Conservation (phyloP, 2,329 filamentous ascomycete genomes). For the Fusarium veterinarium region DNA sequence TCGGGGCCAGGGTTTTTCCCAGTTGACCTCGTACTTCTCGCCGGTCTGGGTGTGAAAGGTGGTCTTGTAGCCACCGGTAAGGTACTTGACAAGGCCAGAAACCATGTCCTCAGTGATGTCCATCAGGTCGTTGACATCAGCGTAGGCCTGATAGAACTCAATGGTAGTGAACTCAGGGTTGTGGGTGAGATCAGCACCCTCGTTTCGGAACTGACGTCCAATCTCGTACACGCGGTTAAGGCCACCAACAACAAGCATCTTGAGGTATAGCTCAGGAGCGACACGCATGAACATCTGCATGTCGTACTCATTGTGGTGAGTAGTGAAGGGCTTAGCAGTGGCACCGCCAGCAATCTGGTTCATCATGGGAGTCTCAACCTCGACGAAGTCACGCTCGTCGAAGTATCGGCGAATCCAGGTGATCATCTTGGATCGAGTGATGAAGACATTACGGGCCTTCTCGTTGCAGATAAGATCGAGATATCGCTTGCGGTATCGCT, state of each 20-base stretch:
- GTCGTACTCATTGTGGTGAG: slow-evolving; percentile 94
- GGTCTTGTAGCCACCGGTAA: slow-evolving; percentile 88
- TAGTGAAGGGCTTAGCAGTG: slow-evolving; percentile 92
- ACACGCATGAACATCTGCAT: slow-evolving; percentile 96
- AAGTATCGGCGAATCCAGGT: slow-evolving; percentile 90
- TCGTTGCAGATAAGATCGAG: slow-evolving; percentile 98
- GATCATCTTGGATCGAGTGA: slow-evolving; percentile 88
- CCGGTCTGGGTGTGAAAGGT: slow-evolving; percentile 88
- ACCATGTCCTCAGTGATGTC: slow-evolving; percentile 93
- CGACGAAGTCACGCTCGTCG: slow-evolving; percentile 86
- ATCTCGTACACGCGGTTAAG: slow-evolving; percentile 96
- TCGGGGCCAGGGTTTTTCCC: slow-evolving; percentile 92
- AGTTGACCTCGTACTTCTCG: slow-evolving; percentile 92
- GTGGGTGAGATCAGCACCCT: slow-evolving; percentile 79
- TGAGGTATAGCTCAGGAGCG: slow-evolving; percentile 94
- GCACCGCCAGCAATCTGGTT: slow-evolving; percentile 95
- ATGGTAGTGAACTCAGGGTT: slow-evolving; percentile 98
- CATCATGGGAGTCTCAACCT: slow-evolving; percentile 98
- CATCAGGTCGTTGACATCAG: slow-evolving; percentile 86
- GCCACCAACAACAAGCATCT: slow-evolving; percentile 94
- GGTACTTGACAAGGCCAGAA: slow-evolving; percentile 85
- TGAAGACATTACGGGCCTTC: slow-evolving; percentile 82
- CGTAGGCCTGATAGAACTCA: slow-evolving; percentile 97
- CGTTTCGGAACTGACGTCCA: slow-evolving; percentile 95
- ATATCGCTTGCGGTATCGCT: slow-evolving; percentile 91